Percentiles rank a stretch among this genome's conserved stretches.
phyloP scores from a whole-genome alignment of 2,329 filamentous ascomycete species.

The Sordariomycetes sp. region DNA sequence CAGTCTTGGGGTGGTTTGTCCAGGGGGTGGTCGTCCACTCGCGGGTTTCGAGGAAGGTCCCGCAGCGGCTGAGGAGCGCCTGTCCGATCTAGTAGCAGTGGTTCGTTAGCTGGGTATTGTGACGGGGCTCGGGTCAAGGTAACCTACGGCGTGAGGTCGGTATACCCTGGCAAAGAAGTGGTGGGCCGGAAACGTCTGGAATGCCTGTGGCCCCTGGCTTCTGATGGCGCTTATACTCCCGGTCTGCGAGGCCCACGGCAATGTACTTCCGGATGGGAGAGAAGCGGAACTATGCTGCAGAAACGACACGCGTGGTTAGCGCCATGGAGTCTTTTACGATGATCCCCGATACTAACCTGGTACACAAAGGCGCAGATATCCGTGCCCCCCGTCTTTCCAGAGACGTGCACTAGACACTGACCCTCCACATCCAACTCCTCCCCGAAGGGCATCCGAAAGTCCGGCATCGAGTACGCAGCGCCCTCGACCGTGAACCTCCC shows the following conservation, averaged over 20 bases:
- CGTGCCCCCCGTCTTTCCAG: conserved; percentile 19
- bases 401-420: conserved; percentile 32
- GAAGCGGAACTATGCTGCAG: background rate
- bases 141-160: conserved; percentile 22
- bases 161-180: conserved; percentile 48
- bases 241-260: background rate
- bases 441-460: conserved; percentile 21
- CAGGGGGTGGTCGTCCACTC: conserved; percentile 44
- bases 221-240: conserved; percentile 15
- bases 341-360: conserved; percentile 27
- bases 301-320: background rate
- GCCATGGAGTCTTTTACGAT: background rate
- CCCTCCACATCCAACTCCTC: conserved; percentile 28
- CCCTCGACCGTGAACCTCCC: conserved; percentile 10
- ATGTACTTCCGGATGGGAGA: background rate
- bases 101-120: background rate
- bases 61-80: conserved; percentile 36
- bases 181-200: conserved; percentile 41
- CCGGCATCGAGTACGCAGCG: conserved; percentile 17
- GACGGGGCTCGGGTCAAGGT: background rate
- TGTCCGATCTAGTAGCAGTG: conserved; percentile 26
- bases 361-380: conserved; percentile 41
- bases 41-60: conserved; percentile 36
- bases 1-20: conserved; percentile 37
- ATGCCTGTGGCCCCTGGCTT: conserved; percentile 32